Percentiles rank a stretch among this genome's conserved stretches.
Conservation (phyloP, 371 early-diverging fungal genomes). For the Rhizopus stolonifer region DNA sequence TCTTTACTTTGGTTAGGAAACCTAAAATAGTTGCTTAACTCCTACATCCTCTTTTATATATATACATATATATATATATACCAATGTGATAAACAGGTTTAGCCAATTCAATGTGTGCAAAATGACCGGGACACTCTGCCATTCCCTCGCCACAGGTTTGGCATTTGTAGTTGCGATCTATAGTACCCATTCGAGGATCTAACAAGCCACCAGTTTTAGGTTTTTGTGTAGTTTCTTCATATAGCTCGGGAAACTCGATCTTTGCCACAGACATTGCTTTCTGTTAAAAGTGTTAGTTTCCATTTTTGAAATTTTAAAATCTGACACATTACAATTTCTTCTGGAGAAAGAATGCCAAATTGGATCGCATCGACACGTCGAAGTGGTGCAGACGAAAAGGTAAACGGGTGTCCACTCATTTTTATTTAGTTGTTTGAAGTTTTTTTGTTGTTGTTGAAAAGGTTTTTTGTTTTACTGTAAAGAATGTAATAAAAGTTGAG, state of each 20-base stretch:
- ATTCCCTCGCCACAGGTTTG: conserved; percentile 96
- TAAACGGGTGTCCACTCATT: conserved; percentile 63
- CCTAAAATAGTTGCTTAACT: conserved; percentile 33
- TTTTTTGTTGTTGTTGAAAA: not conserved
- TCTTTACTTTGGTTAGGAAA: conserved; percentile 90
- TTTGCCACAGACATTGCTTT: conserved; percentile 96
- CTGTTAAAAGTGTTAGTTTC: conserved; percentile 46
- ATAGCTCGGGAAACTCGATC: conserved; percentile 93
- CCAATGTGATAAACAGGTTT: conserved; percentile 96
- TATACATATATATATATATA: conserved; percentile 27
- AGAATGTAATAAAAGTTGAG: too few relatives aligned
- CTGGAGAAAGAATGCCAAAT: conserved; percentile 96
- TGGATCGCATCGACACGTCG: conserved; percentile 89
- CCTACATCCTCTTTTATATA: too few relatives aligned
- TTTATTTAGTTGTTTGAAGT: conserved; percentile 1
- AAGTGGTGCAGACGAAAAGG: conserved; percentile 89
- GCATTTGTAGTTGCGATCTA: conserved; percentile 98
- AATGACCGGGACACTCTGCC: conserved; percentile 98
- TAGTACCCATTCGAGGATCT: conserved; percentile 99
- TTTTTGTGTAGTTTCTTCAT: conserved; percentile 88
- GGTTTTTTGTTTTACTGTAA: not conserved
- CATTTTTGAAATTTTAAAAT: conserved; percentile 2
- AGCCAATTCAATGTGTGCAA: conserved; percentile 99
- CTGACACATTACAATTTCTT: conserved; percentile 85
- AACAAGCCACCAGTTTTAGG: conserved; percentile 90